phyloP scores from a whole-genome alignment of 768 basidiomycete genomes.

The Plicaturopsis crispa region DNA sequence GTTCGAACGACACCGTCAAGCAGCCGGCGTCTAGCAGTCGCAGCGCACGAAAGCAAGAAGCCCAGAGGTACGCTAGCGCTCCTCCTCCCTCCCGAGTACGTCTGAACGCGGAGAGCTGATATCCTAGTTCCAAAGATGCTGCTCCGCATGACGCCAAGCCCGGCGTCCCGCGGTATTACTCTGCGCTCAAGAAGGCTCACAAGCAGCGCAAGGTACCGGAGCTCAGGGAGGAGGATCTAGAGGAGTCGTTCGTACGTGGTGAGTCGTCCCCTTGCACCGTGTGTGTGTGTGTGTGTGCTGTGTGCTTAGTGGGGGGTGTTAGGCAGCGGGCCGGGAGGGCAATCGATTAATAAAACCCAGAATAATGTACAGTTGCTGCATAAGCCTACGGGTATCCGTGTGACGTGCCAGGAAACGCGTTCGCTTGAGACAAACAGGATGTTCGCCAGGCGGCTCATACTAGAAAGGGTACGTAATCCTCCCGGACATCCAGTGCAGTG shows the following conservation, averaged over 20 bases:
- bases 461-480: constrained; percentile 62
- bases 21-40: constrained; percentile 43
- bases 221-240: constrained; percentile 73
- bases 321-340: constrained; percentile 94
- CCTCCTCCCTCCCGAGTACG: constrained; percentile 2
- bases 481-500: constrained; percentile 13
- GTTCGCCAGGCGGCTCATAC: constrained; percentile 62
- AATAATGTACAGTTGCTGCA: constrained; percentile 88
- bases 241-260: constrained; percentile 86
- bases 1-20: constrained; percentile 77
- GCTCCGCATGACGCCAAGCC: constrained; percentile 16
- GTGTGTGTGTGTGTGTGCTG: constrained; percentile 7
- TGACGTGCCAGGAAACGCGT: constrained; percentile 84
- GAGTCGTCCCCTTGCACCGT: constrained; percentile 15
- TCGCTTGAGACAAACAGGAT: constrained; percentile 75
- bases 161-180: constrained; percentile 41
- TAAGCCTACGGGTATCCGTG: constrained; percentile 81
- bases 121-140: constrained; percentile 20
- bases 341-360: constrained; percentile 93
- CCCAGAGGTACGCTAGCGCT: constrained; percentile 17
- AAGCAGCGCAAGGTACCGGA: constrained; percentile 57
- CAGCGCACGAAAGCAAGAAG: constrained; percentile 35
- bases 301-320: constrained; percentile 4
- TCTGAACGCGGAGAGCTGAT: constrained; percentile 17
- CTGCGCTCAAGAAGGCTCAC: constrained; percentile 65